Percentiles rank a stretch among this genome's conserved stretches.
phyloP scores from a whole-genome alignment of 768 basidiomycete species.

The Gymnopilus dilepis region DNA sequence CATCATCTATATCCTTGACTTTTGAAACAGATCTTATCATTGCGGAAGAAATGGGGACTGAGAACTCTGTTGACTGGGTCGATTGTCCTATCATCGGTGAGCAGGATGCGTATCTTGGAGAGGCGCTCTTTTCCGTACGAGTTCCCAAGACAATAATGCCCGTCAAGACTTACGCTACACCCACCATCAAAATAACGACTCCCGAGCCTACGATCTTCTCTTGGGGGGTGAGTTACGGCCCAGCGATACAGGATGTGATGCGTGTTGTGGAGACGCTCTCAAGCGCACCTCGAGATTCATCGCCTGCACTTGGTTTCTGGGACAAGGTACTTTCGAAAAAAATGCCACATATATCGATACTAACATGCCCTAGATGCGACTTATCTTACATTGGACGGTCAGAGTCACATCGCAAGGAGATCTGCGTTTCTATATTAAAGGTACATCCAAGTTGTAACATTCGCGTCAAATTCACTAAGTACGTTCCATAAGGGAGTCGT shows the following conservation, averaged over 20 bases:
- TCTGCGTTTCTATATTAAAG: slow-evolving; percentile 86
- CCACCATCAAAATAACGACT: slow-evolving; percentile 70
- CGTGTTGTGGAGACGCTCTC: slow-evolving; percentile 82
- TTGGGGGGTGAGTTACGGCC: slow-evolving; percentile 89
- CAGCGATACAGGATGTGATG: slow-evolving; percentile 87
- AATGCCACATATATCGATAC: not conserved
- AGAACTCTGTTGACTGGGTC: slow-evolving; percentile 73
- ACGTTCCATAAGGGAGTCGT: slow-evolving; percentile 65
- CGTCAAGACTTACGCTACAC: slow-evolving; percentile 88
- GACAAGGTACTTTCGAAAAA: slow-evolving; percentile 69
- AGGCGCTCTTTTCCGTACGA: slow-evolving; percentile 57
- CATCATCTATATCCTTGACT: slow-evolving; percentile 50
- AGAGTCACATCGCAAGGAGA: slow-evolving; percentile 70
- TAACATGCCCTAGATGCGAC: slow-evolving; percentile 55
- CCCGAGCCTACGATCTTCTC: slow-evolving; percentile 72
- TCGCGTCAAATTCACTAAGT: not conserved
- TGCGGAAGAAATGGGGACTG: slow-evolving; percentile 83
- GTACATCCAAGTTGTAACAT: slow-evolving; percentile 40
- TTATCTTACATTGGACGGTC: slow-evolving; percentile 85
- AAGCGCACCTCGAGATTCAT: slow-evolving; percentile 78
- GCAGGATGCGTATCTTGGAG: slow-evolving; percentile 55
- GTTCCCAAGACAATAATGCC: slow-evolving; percentile 96
- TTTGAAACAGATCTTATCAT: slow-evolving; percentile 83
- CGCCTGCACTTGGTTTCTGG: slow-evolving; percentile 91
- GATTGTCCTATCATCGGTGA: slow-evolving; percentile 66